Conservation (phyloP, 148 eudicot species). For the Vaccinium corymbosum region DNA sequence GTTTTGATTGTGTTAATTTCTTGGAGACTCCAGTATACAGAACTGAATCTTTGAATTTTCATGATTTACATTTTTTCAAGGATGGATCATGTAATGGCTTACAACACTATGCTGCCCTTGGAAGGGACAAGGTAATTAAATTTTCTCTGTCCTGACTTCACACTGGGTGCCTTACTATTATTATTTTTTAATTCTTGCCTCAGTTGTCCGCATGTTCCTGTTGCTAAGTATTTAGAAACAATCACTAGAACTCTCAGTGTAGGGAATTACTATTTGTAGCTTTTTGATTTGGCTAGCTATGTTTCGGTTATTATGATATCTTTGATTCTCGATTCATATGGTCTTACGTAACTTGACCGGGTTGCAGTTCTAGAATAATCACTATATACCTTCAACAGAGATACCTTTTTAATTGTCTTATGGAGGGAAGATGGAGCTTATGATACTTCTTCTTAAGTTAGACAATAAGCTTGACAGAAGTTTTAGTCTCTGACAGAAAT, state of each 20-base stretch:
- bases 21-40: not conserved
- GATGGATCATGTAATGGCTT: slow-evolving; percentile 99
- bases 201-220: not conserved
- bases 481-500: not conserved
- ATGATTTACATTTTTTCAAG: slow-evolving; percentile 26
- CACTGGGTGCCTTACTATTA: not conserved
- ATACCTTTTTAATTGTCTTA: not conserved
- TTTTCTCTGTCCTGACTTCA: not conserved
- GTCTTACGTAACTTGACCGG: not conserved
- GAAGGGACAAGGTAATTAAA: slow-evolving; percentile 87
- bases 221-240: not conserved
- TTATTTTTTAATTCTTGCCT: not conserved
- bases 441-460: not conserved
- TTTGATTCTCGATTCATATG: not conserved
- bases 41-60: not conserved
- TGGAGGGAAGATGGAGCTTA: not conserved
- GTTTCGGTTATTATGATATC: not conserved
- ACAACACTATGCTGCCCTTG: slow-evolving; percentile 99
- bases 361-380: not conserved
- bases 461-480: not conserved
- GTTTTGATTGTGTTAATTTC: not conserved
- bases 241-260: not conserved
- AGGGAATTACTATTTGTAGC: not conserved
- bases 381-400: not conserved
- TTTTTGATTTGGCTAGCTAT: not conserved